These are phyloP conservation scores for Globisporangium solare DNA, from an alignment of 352 stramenopile species.

Conservation along the genomic window DNA sequence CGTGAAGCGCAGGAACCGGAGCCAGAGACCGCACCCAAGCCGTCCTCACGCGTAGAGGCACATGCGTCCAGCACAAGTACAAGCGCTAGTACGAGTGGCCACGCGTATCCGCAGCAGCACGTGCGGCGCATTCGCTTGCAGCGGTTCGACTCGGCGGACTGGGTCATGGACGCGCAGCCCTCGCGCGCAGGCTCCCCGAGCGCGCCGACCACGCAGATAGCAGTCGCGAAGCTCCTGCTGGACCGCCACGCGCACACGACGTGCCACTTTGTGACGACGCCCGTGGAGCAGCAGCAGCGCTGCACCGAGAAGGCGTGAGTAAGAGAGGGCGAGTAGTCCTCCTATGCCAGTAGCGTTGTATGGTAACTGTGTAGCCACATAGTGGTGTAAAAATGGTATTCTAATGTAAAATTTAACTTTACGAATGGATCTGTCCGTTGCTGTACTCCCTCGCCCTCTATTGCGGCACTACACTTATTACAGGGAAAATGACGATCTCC, in stretches of 20 bases:
- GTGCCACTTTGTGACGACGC: slow-evolving; percentile 35
- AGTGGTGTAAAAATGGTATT: too few relatives aligned
- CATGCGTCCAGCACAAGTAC: not conserved
- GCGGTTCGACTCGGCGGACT: slow-evolving; percentile 75
- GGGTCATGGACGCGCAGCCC: slow-evolving; percentile 31
- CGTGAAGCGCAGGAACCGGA: slow-evolving; percentile 13
- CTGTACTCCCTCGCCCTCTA: not conserved
- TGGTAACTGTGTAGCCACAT: too few relatives aligned
- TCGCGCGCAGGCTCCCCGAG: not conserved
- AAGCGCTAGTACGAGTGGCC: not conserved
- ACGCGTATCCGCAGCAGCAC: slow-evolving; percentile 24
- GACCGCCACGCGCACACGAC: slow-evolving; percentile 54
- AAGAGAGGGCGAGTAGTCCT: not conserved
- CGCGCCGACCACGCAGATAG: slow-evolving; percentile 4
- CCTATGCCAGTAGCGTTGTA: not conserved
- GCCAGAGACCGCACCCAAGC: slow-evolving; percentile 4
- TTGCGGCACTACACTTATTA: not conserved
- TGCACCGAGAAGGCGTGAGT: slow-evolving; percentile 15
- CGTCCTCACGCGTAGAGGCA: slow-evolving; percentile 1
- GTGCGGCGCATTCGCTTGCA: slow-evolving; percentile 54
- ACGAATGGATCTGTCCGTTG: too few relatives aligned
- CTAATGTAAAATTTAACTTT: too few relatives aligned
- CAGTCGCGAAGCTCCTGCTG: slow-evolving; percentile 50
- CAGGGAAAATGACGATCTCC: not conserved
- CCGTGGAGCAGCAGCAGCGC: slow-evolving; percentile 19